A percentile compares a stretch with the other conserved stretches of the same genome.
These are phyloP conservation scores for Lecanosticta acicola DNA, from an alignment of 2,329 filamentous ascomycete genomes.

Conservation along the genomic window DNA sequence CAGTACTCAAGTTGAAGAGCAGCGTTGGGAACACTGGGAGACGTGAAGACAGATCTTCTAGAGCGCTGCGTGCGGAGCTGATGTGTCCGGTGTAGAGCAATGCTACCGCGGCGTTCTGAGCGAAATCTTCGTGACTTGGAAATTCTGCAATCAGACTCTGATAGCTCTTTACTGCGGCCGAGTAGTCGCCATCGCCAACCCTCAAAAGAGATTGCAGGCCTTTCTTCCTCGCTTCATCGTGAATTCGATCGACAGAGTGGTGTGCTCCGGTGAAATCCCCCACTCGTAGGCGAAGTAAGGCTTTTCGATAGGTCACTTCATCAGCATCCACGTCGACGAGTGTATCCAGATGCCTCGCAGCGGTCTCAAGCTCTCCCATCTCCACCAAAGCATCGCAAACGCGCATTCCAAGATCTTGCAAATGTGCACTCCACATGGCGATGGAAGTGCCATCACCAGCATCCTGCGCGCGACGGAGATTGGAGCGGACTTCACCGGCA, in stretches of 20 bases:
- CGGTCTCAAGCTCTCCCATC: slow-evolving; percentile 82
- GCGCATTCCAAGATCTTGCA: slow-evolving; percentile 67
- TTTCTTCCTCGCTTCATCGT: slow-evolving; percentile 27
- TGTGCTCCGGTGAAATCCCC: slow-evolving; percentile 59
- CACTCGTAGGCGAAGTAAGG: slow-evolving; percentile 69
- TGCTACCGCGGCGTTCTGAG: slow-evolving; percentile 78
- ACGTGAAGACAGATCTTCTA: slow-evolving; percentile 60
- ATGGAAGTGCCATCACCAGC: slow-evolving; percentile 53
- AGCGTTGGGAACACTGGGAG: slow-evolving; percentile 69
- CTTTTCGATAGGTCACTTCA: slow-evolving; percentile 40
- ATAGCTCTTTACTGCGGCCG: slow-evolving; percentile 60
- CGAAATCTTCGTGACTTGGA: slow-evolving; percentile 61
- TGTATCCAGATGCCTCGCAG: slow-evolving; percentile 63
- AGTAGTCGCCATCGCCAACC: slow-evolving; percentile 73
- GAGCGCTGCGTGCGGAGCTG: slow-evolving; percentile 60
- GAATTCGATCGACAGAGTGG: slow-evolving; percentile 10
- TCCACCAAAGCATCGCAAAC: slow-evolving; percentile 65
- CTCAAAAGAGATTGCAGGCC: slow-evolving; percentile 64
- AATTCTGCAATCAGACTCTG: slow-evolving; percentile 43
- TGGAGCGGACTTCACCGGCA: slow-evolving; percentile 36
- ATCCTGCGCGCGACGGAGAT: slow-evolving; percentile 28
- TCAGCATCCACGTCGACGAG: slow-evolving; percentile 45
- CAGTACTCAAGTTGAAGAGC: slow-evolving; percentile 82
- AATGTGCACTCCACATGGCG: slow-evolving; percentile 64
- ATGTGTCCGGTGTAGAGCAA: slow-evolving; percentile 76